Percentiles rank a stretch among this genome's conserved stretches.
These are phyloP conservation scores for Picea sitchensis DNA, from an alignment of 75 land plant genomes.

Conservation along the genomic window DNA sequence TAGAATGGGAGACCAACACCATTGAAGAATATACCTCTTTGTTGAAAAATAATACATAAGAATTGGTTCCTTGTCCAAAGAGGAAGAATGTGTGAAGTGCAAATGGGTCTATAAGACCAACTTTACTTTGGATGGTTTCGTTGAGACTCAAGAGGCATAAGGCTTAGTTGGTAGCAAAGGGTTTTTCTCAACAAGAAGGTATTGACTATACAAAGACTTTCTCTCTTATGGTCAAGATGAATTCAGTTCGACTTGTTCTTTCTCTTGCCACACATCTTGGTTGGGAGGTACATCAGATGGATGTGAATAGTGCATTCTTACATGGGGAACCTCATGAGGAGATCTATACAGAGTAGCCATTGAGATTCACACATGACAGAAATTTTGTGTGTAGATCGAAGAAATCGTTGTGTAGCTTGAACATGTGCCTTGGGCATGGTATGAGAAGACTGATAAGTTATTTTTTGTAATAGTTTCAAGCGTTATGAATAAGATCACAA, in stretches of 20 bases:
- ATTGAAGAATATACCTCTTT: not conserved
- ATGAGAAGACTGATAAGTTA: not conserved
- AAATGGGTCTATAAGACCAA: slow-evolving; percentile 17
- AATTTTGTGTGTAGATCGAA: not conserved
- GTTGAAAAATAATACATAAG: slow-evolving; percentile 8
- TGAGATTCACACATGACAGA: not conserved
- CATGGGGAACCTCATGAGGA: slow-evolving; percentile 3
- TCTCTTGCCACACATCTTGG: not conserved
- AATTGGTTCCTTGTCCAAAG: not conserved
- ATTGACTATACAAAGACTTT: not conserved
- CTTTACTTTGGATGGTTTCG: not conserved
- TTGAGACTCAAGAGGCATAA: not conserved
- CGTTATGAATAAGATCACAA: not conserved
- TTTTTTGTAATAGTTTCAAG: not conserved
- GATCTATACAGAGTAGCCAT: not conserved
- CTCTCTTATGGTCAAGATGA: not conserved
- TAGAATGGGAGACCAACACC: too few relatives aligned
- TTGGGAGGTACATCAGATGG: slow-evolving; percentile 4
- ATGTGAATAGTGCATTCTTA: not conserved
- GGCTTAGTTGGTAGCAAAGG: not conserved
- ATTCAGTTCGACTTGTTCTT: not conserved
- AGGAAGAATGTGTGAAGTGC: slow-evolving; percentile 3
- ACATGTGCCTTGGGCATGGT: not conserved
- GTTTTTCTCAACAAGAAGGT: too few relatives aligned
- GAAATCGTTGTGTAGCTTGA: not conserved